phyloP scores from a whole-genome alignment of 331 rosid species.

The Prunus yedoensis region DNA sequence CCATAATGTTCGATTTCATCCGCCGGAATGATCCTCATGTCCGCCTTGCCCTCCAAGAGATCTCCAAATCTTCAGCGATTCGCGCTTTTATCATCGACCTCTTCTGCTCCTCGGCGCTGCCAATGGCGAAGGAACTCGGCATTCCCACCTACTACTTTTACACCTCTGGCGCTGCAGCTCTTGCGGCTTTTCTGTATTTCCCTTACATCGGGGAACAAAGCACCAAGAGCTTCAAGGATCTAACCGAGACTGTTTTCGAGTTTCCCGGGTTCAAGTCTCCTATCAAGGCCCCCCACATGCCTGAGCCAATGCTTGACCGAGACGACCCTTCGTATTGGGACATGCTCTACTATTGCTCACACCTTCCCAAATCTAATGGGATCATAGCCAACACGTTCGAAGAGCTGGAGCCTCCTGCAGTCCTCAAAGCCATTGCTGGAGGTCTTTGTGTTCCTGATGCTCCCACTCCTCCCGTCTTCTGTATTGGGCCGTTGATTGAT shows the following conservation, averaged over 20 bases:
- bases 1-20: constrained; percentile 24
- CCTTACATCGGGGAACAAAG: constrained; percentile 27
- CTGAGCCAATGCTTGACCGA: constrained; percentile 34
- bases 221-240: constrained; percentile 34
- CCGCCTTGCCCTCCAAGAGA: constrained; percentile 16
- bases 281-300: constrained; percentile 33
- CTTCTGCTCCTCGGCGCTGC: constrained; percentile 44
- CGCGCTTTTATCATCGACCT: constrained; percentile 48
- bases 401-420: constrained; percentile 35
- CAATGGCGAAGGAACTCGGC: constrained; percentile 2
- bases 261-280: constrained; percentile 38
- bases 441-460: constrained; percentile 41
- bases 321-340: constrained; percentile 43
- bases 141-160: constrained; percentile 51
- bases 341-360: constrained; percentile 27
- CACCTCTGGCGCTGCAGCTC: constrained; percentile 49
- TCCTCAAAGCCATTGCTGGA: constrained; percentile 26
- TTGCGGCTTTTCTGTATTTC: constrained; percentile 23
- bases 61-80: constrained; percentile 17
- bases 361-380: constrained; percentile 35
- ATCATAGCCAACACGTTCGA: constrained; percentile 42
- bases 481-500: constrained; percentile 44
- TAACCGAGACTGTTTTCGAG: constrained; percentile 19
- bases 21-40: constrained; percentile 32
- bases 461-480: constrained; percentile 32